Conservation (phyloP, 2,329 filamentous ascomycete species). For the Aspergillus sp. region DNA sequence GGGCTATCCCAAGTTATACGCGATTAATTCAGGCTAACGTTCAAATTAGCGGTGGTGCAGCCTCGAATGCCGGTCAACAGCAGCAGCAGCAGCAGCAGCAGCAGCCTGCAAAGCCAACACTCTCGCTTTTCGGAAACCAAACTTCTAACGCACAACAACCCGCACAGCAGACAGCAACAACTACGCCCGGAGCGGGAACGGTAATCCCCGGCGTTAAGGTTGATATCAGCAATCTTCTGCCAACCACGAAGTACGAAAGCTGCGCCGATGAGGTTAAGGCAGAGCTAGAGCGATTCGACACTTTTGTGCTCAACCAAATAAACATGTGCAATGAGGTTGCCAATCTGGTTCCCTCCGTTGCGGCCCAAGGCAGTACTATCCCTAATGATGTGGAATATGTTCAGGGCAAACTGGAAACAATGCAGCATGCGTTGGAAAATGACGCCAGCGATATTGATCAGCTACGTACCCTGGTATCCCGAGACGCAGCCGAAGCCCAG, state of each 20-base stretch:
- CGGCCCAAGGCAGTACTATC: constrained; percentile 63
- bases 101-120: constrained; percentile 51
- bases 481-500: constrained; percentile 68
- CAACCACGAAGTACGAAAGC: constrained; percentile 89
- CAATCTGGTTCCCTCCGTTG: constrained; percentile 65
- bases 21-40: neutral
- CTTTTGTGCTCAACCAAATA: constrained; percentile 77
- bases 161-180: constrained; percentile 33
- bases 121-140: constrained; percentile 41
- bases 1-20: constrained; percentile 10
- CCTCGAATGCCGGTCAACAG: constrained; percentile 27
- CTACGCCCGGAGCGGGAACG: constrained; percentile 21
- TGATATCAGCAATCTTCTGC: constrained; percentile 73
- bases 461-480: constrained; percentile 58
- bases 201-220: constrained; percentile 72
- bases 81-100: constrained; percentile 33
- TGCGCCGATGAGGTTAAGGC: constrained; percentile 78
- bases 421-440: constrained; percentile 62
- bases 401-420: constrained; percentile 60
- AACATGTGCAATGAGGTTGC: constrained; percentile 71
- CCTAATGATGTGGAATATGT: constrained; percentile 66
- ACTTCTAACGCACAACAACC: constrained; percentile 29
- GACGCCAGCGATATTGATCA: constrained; percentile 62
- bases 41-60: constrained; percentile 19
- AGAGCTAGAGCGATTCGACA: constrained; percentile 75